Conservation (phyloP, 495 filamentous ascomycete genomes). For the Penicillium paxilli region DNA sequence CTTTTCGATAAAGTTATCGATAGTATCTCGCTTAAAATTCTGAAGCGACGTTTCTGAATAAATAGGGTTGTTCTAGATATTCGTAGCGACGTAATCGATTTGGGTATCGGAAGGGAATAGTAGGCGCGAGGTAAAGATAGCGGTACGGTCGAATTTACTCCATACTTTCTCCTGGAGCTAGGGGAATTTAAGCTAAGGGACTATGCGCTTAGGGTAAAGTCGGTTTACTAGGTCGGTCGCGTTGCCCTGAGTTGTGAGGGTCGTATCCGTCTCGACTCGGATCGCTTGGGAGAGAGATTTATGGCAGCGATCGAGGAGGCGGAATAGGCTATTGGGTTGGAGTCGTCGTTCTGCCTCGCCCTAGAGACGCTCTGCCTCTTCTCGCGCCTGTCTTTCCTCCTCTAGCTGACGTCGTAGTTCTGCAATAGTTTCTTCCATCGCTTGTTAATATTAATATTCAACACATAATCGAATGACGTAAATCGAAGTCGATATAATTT, state of each 20-base stretch:
- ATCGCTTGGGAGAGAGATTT: conserved; percentile 27
- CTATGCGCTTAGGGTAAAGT: conserved; percentile 22
- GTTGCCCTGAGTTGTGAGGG: conserved; percentile 21
- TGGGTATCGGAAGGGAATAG: conserved; percentile 51
- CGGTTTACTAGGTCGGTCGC: conserved; percentile 22
- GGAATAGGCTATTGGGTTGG: conserved; percentile 19
- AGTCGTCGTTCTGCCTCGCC: conserved; percentile 13
- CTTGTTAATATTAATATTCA: conserved; percentile 15
- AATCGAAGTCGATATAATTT: conserved; percentile 7
- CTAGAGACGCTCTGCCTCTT: conserved; percentile 1
- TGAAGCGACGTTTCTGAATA: conserved; percentile 27
- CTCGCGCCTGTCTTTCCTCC: conserved; percentile 17
- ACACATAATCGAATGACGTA: conserved; percentile 11
- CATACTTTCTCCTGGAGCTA: conserved; percentile 25
- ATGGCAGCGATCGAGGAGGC: conserved; percentile 26
- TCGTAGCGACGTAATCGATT: conserved; percentile 22
- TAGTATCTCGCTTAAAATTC: conserved; percentile 27
- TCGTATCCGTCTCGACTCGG: conserved; percentile 25
- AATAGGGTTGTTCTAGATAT: conserved; percentile 23
- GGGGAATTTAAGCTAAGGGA: conserved; percentile 28
- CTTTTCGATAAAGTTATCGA: conserved; percentile 28
- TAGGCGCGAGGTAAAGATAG: conserved; percentile 19
- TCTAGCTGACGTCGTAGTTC: conserved; percentile 25
- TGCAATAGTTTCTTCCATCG: conserved; percentile 24
- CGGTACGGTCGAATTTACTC: conserved; percentile 18